phyloP scores from a whole-genome alignment of 495 filamentous ascomycete species.

The Geoglossum glabrum region DNA sequence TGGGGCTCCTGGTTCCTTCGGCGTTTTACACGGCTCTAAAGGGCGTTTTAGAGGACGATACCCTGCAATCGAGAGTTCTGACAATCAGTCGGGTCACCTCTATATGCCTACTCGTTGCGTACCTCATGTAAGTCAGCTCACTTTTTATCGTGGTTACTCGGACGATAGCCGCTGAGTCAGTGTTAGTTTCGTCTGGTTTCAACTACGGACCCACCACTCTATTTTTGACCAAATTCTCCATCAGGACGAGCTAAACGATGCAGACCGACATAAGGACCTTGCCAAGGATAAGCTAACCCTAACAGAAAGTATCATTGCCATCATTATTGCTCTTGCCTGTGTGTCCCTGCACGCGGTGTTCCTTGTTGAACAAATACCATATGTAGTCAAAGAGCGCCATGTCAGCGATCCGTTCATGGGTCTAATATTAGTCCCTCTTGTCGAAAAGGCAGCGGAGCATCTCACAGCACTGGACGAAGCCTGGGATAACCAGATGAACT shows the following conservation, averaged over 20 bases:
- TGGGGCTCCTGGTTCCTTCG: slow-evolving; percentile 53
- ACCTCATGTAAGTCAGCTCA: slow-evolving; percentile 26
- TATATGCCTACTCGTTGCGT: slow-evolving; percentile 62
- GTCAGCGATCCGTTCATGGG: slow-evolving; percentile 68
- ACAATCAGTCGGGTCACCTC: slow-evolving; percentile 57
- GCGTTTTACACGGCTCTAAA: slow-evolving; percentile 48
- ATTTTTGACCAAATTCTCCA: slow-evolving; percentile 56
- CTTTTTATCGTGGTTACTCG: not conserved
- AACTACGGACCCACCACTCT: slow-evolving; percentile 61
- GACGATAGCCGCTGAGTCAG: not conserved
- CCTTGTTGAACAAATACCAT: slow-evolving; percentile 61
- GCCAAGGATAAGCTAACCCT: slow-evolving; percentile 55
- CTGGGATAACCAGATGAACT: slow-evolving; percentile 74
- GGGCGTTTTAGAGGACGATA: slow-evolving; percentile 18
- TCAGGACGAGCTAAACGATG: slow-evolving; percentile 48
- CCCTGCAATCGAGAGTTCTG: slow-evolving; percentile 29
- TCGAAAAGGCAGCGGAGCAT: slow-evolving; percentile 85
- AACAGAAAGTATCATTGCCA: slow-evolving; percentile 48
- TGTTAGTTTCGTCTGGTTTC: slow-evolving; percentile 61
- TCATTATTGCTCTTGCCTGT: slow-evolving; percentile 43
- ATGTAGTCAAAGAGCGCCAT: slow-evolving; percentile 38
- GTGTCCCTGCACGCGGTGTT: slow-evolving; percentile 68
- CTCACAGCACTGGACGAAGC: slow-evolving; percentile 82
- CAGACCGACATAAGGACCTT: slow-evolving; percentile 42
- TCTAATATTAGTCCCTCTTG: slow-evolving; percentile 58